These are phyloP conservation scores for Penicillium nucicola DNA, from an alignment of 495 filamentous ascomycete species.

Conservation along the genomic window DNA sequence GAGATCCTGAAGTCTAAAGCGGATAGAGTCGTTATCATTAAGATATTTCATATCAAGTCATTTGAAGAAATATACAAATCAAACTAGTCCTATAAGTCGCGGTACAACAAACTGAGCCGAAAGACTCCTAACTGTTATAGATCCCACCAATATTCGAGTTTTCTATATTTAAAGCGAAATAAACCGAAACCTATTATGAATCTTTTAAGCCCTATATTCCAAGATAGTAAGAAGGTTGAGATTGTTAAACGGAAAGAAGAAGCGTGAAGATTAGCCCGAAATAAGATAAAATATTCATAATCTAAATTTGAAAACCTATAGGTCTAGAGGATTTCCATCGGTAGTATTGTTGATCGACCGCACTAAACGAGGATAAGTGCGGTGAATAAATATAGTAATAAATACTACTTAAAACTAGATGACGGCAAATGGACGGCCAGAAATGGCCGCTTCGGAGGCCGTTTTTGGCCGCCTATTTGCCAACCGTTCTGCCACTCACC, in stretches of 20 bases:
- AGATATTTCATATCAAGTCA: not conserved
- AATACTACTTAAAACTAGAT: conserved; percentile 10
- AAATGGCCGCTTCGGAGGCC: conserved; percentile 3
- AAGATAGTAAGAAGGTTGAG: not conserved
- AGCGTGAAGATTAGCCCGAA: not conserved
- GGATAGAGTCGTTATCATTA: too few relatives aligned
- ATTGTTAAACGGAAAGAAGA: not conserved
- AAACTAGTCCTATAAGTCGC: not conserved
- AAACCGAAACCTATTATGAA: not conserved
- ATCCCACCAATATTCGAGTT: not conserved
- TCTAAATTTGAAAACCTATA: too few relatives aligned
- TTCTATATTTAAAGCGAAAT: not conserved
- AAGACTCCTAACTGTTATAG: not conserved
- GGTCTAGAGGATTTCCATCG: too few relatives aligned
- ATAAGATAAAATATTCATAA: too few relatives aligned
- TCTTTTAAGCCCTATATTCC: not conserved
- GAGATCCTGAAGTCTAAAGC: not conserved
- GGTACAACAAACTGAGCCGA: not conserved
- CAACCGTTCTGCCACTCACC: conserved; percentile 12
- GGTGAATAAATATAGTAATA: too few relatives aligned
- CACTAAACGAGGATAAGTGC: too few relatives aligned
- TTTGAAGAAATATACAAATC: not conserved
- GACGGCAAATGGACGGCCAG: conserved; percentile 9
- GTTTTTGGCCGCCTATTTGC: conserved; percentile 16
- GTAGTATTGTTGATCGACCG: too few relatives aligned